phyloP scores from a whole-genome alignment of 164 flowering plant genomes.

The Magnolia changhungtana region DNA sequence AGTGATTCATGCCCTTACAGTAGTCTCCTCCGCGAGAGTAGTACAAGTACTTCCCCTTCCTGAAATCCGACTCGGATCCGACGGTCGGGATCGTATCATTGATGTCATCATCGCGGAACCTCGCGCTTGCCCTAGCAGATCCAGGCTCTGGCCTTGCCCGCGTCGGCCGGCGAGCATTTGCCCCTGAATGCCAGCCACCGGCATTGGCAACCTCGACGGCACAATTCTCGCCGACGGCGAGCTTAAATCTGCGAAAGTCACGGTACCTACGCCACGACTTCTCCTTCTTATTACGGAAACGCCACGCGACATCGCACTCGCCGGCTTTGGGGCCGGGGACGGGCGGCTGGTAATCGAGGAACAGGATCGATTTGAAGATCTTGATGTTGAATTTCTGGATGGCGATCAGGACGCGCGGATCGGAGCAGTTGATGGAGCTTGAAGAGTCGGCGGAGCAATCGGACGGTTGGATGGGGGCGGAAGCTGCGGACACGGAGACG shows the following conservation, averaged over 20 bases:
- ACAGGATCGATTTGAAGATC: slow-evolving; percentile 62
- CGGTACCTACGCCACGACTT: slow-evolving; percentile 93
- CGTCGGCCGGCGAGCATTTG: slow-evolving; percentile 63
- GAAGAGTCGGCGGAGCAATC: neutral
- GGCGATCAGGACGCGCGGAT: slow-evolving; percentile 63
- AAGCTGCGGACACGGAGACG: neutral
- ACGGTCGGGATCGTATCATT: slow-evolving; percentile 78
- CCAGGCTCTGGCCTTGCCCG: slow-evolving; percentile 16
- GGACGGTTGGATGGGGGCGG: neutral
- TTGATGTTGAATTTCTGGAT: slow-evolving; percentile 68
- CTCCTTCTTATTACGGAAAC: slow-evolving; percentile 87
- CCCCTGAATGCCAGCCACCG: slow-evolving; percentile 77
- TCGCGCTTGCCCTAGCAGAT: slow-evolving; percentile 17
- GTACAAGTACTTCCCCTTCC: slow-evolving; percentile 78
- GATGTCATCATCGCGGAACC: slow-evolving; percentile 58
- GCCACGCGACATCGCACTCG: slow-evolving; percentile 94
- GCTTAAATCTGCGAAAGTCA: slow-evolving; percentile 80
- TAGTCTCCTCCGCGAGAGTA: slow-evolving; percentile 92
- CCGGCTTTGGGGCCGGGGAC: slow-evolving; percentile 65
- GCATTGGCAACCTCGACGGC: slow-evolving; percentile 45
- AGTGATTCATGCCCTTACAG: slow-evolving; percentile 94
- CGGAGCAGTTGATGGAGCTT: slow-evolving; percentile 65
- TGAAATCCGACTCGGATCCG: slow-evolving; percentile 53
- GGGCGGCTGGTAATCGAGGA: slow-evolving; percentile 73
- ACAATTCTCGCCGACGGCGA: slow-evolving; percentile 63